A percentile compares a stretch with the other conserved stretches of the same genome.
phyloP scores from a whole-genome alignment of 2,329 filamentous ascomycete genomes.

The Xylariaceae sp. region DNA sequence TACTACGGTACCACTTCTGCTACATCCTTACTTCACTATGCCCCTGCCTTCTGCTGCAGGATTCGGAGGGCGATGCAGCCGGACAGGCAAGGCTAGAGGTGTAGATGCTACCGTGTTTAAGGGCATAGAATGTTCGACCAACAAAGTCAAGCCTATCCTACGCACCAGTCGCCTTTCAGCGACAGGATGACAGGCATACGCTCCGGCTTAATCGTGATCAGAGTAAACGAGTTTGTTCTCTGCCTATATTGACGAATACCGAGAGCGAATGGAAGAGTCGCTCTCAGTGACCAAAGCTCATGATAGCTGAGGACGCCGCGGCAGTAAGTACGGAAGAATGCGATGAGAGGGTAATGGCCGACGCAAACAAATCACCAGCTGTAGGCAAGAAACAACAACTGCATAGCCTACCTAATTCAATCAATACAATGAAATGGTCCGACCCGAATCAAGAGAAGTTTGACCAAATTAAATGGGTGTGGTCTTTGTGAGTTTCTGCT shows the following conservation, averaged over 20 bases:
- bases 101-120: neutral
- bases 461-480: neutral
- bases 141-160: constrained; percentile 96
- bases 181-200: constrained; percentile 75
- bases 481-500: neutral
- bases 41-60: neutral
- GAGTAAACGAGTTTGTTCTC: constrained; percentile 54
- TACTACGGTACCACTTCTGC: neutral
- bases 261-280: constrained; percentile 64
- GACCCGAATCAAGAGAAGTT: neutral
- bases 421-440: neutral
- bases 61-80: neutral
- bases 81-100: neutral
- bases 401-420: constrained; percentile 3
- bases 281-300: constrained; percentile 59
- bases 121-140: constrained; percentile 63
- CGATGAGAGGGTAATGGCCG: neutral
- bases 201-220: constrained; percentile 99
- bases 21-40: neutral
- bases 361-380: neutral
- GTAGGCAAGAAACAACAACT: neutral
- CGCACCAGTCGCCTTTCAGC: constrained; percentile 75
- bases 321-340: constrained; percentile 33
- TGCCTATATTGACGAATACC: constrained; percentile 76
- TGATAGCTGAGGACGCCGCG: constrained; percentile 50